Conservation (phyloP, 331 rosid genomes). For the Pyrus hybrid region DNA sequence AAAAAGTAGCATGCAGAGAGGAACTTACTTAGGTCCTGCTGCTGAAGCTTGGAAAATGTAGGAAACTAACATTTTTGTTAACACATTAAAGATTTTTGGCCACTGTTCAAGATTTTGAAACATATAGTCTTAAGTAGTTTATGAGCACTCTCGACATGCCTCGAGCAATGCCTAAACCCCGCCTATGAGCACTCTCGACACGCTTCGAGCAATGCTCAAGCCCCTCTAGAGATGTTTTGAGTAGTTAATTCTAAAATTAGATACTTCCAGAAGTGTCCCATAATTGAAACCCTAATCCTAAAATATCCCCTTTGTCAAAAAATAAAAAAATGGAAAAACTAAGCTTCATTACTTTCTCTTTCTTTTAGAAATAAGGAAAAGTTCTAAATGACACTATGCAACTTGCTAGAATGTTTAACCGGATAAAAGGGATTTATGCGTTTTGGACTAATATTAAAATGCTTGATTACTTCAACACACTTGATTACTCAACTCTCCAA, state of each 20-base stretch:
- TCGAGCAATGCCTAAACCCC: not conserved
- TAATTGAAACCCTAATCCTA: not conserved
- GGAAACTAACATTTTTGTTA: too few species aligned
- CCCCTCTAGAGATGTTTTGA: not conserved
- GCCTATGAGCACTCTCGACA: not conserved
- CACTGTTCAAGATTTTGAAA: not conserved
- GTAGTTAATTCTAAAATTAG: too few species aligned
- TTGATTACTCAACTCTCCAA: not conserved
- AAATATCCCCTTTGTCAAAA: not conserved
- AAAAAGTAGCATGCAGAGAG: too few species aligned
- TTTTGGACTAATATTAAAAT: not conserved
- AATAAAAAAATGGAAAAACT: too few species aligned
- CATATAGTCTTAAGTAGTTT: not conserved
- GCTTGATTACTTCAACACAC: not conserved
- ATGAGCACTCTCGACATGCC: not conserved
- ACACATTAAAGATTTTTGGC: not conserved
- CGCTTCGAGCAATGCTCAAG: not conserved
- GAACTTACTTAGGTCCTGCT: not conserved
- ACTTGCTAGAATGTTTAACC: not conserved
- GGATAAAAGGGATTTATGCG: not conserved
- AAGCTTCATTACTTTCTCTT: too few species aligned
- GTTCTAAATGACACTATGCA: not conserved
- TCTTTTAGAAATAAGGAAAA: too few species aligned
- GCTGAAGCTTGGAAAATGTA: too few species aligned
- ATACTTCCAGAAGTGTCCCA: not conserved